Percentiles rank a stretch among this genome's conserved stretches.
Evolutionary conservation across 1,139 yeast genomes (phyloP).

Genomic region (Sugiyamaella sp.): DNA sequence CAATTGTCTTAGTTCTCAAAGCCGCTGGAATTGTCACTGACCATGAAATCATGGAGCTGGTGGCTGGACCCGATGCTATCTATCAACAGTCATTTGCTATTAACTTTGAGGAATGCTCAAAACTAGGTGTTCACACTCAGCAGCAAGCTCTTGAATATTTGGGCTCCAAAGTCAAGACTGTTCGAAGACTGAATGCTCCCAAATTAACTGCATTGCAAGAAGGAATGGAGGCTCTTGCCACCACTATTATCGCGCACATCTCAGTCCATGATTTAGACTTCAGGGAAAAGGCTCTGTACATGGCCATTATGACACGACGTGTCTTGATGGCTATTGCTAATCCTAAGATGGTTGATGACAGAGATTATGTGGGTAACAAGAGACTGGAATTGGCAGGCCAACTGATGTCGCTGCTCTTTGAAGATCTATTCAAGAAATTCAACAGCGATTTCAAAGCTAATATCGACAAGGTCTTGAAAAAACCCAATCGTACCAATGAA

Average conservation of each 20-base stretch:
- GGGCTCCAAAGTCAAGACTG: slow-evolving; percentile 89
- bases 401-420: slow-evolving; percentile 89
- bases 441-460: slow-evolving; percentile 92
- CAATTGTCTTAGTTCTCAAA: slow-evolving; percentile 87
- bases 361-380: slow-evolving; percentile 98
- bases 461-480: slow-evolving; percentile 89
- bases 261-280: slow-evolving; percentile 85
- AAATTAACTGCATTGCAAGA: slow-evolving; percentile 82
- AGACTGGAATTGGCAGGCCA: slow-evolving; percentile 98
- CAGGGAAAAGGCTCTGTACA: slow-evolving; percentile 89
- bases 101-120: slow-evolving; percentile 93
- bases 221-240: slow-evolving; percentile 96
- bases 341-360: slow-evolving; percentile 94
- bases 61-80: slow-evolving; percentile 84
- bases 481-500: slow-evolving; percentile 93
- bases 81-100: slow-evolving; percentile 92
- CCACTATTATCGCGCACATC: slow-evolving; percentile 93
- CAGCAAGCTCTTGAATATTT: slow-evolving; percentile 90
- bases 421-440: slow-evolving; percentile 94
- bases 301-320: slow-evolving; percentile 95
- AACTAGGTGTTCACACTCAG: slow-evolving; percentile 83
- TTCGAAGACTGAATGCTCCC: slow-evolving; percentile 83
- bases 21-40: slow-evolving; percentile 97
- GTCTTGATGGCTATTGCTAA: slow-evolving; percentile 95
- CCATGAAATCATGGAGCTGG: slow-evolving; percentile 88